phyloP scores from a whole-genome alignment of 208 protist species.

The Jaenimonas drosophilae region DNA sequence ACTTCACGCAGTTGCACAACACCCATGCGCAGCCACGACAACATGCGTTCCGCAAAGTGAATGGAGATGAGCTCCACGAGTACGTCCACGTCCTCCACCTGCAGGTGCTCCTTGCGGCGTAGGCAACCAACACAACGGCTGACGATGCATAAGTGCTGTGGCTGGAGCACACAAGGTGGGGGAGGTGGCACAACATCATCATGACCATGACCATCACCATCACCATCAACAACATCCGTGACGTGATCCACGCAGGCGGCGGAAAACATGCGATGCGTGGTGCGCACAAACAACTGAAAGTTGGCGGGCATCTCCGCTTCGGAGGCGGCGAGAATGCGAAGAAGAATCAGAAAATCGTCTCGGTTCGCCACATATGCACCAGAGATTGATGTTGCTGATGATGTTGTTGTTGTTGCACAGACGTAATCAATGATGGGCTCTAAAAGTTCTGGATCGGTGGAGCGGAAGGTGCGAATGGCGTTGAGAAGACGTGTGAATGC shows the following conservation, averaged over 20 bases:
- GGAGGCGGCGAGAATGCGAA: constrained; percentile 10
- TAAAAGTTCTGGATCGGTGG: constrained; percentile 32
- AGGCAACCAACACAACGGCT: too few species aligned
- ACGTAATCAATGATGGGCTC: constrained; percentile 39
- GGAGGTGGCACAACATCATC: too few species aligned
- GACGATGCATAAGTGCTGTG: too few species aligned
- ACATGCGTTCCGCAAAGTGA: too few species aligned
- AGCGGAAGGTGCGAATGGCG: constrained; percentile 28
- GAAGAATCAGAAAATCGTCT: constrained; percentile 16
- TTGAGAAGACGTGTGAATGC: constrained; percentile 59
- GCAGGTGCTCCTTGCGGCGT: too few species aligned
- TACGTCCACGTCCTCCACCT: too few species aligned
- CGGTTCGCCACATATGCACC: constrained; percentile 4
- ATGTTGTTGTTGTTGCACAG: constrained; percentile 5
- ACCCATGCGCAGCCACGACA: too few species aligned
- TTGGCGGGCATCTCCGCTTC: constrained; percentile 13
- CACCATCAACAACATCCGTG: constrained; percentile 35
- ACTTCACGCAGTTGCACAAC: too few species aligned
- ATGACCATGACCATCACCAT: too few species aligned
- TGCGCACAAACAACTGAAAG: constrained; percentile 8
- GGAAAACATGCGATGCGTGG: background rate
- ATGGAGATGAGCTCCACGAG: too few species aligned
- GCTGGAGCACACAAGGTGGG: too few species aligned
- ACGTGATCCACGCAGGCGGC: constrained; percentile 38
- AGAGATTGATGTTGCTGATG: background rate